Percentiles rank a stretch among this genome's conserved stretches.
phyloP scores from a whole-genome alignment of 1,284 basidiomycete genomes.

The Apiotrichum laibachii region DNA sequence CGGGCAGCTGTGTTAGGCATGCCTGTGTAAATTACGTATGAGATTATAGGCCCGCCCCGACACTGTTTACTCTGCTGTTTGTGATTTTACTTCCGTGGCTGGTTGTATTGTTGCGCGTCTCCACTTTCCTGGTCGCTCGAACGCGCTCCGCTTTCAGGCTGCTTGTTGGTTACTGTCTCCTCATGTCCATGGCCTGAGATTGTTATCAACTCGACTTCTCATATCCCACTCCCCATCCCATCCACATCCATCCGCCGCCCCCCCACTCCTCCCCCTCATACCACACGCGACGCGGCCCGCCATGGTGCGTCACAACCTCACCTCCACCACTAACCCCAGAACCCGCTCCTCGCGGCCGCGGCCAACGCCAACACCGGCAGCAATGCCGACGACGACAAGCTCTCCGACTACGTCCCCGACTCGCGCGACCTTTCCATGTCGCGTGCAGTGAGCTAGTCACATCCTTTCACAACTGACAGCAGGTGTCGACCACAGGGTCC shows the following conservation, averaged over 20 bases:
- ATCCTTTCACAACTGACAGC: neutral
- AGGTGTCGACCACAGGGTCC: conserved; percentile 44
- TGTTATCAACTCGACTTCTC: neutral
- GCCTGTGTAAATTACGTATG: too few species aligned
- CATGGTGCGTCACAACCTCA: neutral
- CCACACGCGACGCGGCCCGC: neutral
- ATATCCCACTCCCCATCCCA: neutral
- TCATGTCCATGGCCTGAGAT: neutral
- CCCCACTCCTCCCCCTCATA: neutral
- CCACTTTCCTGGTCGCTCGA: neutral
- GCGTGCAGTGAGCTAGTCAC: conserved; percentile 37
- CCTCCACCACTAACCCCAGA: conserved; percentile 25
- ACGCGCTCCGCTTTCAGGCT: too few species aligned
- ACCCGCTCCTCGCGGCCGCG: conserved; percentile 45
- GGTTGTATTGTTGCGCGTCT: neutral
- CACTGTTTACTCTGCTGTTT: neutral
- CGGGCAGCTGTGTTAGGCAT: too few species aligned
- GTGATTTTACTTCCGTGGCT: neutral
- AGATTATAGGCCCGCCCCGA: neutral
- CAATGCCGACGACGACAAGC: conserved; percentile 44
- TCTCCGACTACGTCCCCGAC: conserved; percentile 49
- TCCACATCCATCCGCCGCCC: neutral
- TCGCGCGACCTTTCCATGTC: conserved; percentile 47
- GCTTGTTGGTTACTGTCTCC: neutral
- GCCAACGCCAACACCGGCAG: conserved; percentile 28